Conservation (phyloP, 139 green algal species). For the Tetradesmus obliquus region DNA sequence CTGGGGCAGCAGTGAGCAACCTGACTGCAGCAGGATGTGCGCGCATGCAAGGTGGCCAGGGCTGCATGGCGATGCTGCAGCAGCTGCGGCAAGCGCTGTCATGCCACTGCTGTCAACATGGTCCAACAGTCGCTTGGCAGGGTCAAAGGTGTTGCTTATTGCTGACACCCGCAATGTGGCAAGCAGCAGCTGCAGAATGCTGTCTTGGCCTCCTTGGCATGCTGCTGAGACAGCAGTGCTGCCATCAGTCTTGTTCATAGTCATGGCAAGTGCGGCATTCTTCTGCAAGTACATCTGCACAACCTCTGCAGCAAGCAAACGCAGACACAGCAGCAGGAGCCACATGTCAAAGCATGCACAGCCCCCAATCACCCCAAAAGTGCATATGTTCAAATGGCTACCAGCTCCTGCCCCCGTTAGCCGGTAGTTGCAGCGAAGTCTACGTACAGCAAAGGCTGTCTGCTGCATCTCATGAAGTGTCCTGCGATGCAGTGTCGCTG, state of each 20-base stretch:
- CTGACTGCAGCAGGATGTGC: not conserved
- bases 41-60: not conserved
- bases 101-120: not conserved
- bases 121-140: not conserved
- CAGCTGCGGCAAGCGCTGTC: constrained; percentile 4
- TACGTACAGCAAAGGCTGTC: not conserved
- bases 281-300: constrained; percentile 33
- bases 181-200: not conserved
- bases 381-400: no score
- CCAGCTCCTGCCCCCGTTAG: no score
- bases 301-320: not conserved
- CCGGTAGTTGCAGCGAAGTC: no score
- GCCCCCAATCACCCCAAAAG: no score
- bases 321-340: not conserved
- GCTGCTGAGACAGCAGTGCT: constrained; percentile 17
- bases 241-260: constrained; percentile 12
- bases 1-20: not conserved
- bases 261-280: constrained; percentile 12
- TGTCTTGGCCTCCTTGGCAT: constrained; percentile 4
- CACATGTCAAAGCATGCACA: not conserved
- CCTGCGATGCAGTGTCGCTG: not conserved
- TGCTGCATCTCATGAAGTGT: not conserved
- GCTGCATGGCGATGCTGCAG: not conserved
- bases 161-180: constrained; percentile 5
- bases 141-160: constrained; percentile 16